Base-by-base conservation (phyloP, 1,139 yeast genomes). In the Hansenula lynferdii region DNA sequence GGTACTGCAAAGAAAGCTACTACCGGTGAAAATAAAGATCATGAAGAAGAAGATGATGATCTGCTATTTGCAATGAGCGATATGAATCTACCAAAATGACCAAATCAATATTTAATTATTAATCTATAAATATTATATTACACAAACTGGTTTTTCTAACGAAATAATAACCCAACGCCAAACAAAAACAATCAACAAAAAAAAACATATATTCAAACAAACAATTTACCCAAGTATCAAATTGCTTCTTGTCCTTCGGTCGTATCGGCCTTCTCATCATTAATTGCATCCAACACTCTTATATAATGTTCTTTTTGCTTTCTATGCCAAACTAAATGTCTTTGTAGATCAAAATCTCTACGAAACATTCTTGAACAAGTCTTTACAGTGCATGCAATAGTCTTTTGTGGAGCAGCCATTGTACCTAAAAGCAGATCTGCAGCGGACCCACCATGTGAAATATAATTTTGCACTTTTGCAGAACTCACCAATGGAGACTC, bases 21-120 rank as follows among this genome's bases (percentile, higher is more conserved):
- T 15, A 9, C 25, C 4, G 25, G 25, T 25, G 36, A 38, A 27
- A 56, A 50, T n/a, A n/a, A n/a, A n/a, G n/a, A n/a, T n/a, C n/a
- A n/a, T 28, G 78, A 74, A 26, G 82, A 77, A 28, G 87, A 82
- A 32, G 94, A 85, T 45, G 95, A 85, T 47, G 96, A 85, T 44
- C 64, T 87, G 52, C 65, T 87, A 41, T 87, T 87, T 60, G 83
- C 94, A 23, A 85, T 87, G 95, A 86, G 95, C 57, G 96, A 86
- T 54, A 85, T 85, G 92, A 80, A 82, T 43, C 33, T 61, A 17
- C 41, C 53, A n/a, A 52, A 45, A 28, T 22, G 37, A 41, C n/a
- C n/a, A n/a, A n/a, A n/a, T n/a, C n/a, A n/a, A n/a, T n/a, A n/a
- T n/a, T n/a, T n/a, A n/a, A n/a, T n/a, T n/a, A n/a, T n/a, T n/a